Percentiles rank a stretch among this genome's conserved stretches.
Conservation (phyloP, 208 protist genomes). For the Leishmania tarentolae region DNA sequence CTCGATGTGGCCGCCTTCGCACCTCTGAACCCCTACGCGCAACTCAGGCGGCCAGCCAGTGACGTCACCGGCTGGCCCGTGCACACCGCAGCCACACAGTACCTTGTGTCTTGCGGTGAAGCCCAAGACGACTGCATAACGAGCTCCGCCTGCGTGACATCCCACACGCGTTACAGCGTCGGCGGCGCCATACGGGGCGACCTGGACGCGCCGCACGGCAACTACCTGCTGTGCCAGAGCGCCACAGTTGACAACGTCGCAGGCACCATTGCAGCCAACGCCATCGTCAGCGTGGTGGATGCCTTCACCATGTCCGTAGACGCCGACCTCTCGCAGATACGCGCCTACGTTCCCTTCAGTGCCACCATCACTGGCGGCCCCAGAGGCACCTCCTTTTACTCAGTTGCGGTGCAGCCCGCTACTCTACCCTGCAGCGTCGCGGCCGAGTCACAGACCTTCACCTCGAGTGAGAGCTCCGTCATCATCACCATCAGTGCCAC, state of each 20-base stretch:
- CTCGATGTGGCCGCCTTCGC: background rate
- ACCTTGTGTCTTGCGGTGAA: constrained; percentile 40
- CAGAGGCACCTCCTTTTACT: background rate
- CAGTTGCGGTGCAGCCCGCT: constrained; percentile 24
- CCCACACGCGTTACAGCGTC: constrained; percentile 25
- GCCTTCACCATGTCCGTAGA: constrained; percentile 30
- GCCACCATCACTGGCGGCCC: constrained; percentile 34
- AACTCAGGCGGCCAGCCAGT: constrained; percentile 23
- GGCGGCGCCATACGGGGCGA: constrained; percentile 23
- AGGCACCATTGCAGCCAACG: constrained; percentile 31
- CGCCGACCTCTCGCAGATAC: constrained; percentile 21
- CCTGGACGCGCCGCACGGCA: constrained; percentile 25
- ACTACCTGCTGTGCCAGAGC: constrained; percentile 55
- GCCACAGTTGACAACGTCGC: constrained; percentile 11
- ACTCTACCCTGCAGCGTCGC: constrained; percentile 21
- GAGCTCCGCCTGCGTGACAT: constrained; percentile 21
- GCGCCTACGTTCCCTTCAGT: constrained; percentile 31
- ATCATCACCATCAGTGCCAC: constrained; percentile 12
- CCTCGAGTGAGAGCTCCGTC: constrained; percentile 10
- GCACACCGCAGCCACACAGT: constrained; percentile 27
- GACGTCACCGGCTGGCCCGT: constrained; percentile 39
- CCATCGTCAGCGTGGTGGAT: constrained; percentile 38
- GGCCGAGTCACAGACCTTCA: constrained; percentile 12
- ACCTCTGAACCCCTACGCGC: background rate
- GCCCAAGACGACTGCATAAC: constrained; percentile 11